phyloP scores from a whole-genome alignment of 73 alveolate genomes.

The Paramecium biaurelia region DNA sequence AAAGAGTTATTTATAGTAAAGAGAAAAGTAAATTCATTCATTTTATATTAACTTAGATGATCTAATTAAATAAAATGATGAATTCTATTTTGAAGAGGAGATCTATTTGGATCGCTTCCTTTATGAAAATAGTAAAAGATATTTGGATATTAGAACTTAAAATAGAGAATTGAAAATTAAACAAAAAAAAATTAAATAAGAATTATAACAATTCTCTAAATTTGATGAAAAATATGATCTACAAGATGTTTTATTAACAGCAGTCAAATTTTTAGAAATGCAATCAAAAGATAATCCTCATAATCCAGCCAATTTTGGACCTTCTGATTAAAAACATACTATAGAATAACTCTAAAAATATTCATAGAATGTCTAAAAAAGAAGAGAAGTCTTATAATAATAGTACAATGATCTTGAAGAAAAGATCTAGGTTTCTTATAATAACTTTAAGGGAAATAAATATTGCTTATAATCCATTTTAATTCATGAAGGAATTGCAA shows the following conservation, averaged over 20 bases:
- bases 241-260: background rate
- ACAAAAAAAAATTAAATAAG: conserved; percentile 22
- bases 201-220: conserved; percentile 44
- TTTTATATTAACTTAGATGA: background rate
- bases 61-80: conserved; percentile 64
- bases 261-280: background rate
- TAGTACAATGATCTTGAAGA: conserved; percentile 56
- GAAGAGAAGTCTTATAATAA: conserved; percentile 16
- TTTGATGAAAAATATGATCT: conserved; percentile 40
- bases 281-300: background rate
- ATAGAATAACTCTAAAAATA: conserved; percentile 6
- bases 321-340: background rate
- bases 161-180: conserved; percentile 55
- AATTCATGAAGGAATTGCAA: conserved; percentile 92
- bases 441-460: conserved; percentile 64
- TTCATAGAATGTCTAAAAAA: background rate
- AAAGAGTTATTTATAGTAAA: conserved; percentile 70
- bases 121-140: conserved; percentile 61
- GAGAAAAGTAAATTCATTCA: conserved; percentile 43
- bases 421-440: conserved; percentile 56
- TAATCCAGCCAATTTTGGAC: conserved; percentile 60
- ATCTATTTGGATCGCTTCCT: conserved; percentile 79
- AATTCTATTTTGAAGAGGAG: conserved; percentile 74
- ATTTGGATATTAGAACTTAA: conserved; percentile 61
- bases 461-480: conserved; percentile 79